Percentiles rank a stretch among this genome's conserved stretches.
These are phyloP conservation scores for Phytopythium mirpurense DNA, from an alignment of 352 stramenopile genomes.

Conservation along the genomic window DNA sequence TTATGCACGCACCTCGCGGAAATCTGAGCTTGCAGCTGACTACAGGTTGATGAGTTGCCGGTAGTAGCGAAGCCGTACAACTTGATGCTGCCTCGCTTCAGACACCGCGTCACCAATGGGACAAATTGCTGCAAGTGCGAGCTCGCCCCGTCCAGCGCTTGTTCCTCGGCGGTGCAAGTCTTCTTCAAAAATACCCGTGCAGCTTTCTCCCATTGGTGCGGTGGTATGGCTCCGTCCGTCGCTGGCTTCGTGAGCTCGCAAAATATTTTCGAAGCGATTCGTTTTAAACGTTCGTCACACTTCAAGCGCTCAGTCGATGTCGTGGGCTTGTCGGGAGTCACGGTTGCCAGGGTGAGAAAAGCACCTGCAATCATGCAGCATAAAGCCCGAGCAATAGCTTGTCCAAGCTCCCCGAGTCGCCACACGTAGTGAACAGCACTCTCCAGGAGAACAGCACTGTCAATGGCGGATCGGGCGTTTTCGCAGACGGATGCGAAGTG, in stretches of 20 bases:
- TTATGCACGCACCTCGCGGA: conserved; percentile 22
- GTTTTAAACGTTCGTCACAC: conserved; percentile 14
- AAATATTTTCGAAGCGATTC: conserved; percentile 14
- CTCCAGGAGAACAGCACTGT: conserved; percentile 32
- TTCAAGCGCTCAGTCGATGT: background rate
- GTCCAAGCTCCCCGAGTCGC: conserved; percentile 9
- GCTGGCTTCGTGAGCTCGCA: conserved; percentile 14
- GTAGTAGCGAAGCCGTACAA: conserved; percentile 35
- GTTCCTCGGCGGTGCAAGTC: conserved; percentile 5
- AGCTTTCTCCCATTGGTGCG: conserved; percentile 24
- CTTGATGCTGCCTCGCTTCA: conserved; percentile 39
- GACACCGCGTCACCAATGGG: conserved; percentile 28
- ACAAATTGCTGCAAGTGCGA: conserved; percentile 15
- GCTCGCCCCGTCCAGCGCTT: background rate
- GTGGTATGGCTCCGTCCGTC: conserved; percentile 6
- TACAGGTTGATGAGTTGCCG: conserved; percentile 14
- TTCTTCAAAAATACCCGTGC: conserved; percentile 34
- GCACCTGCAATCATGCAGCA: conserved; percentile 17
- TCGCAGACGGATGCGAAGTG: conserved; percentile 55
- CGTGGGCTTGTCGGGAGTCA: background rate
- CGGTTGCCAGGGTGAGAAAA: conserved; percentile 18
- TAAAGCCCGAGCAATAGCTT: conserved; percentile 16
- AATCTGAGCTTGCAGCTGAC: conserved; percentile 27
- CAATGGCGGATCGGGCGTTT: conserved; percentile 16
- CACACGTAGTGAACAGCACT: conserved; percentile 27